Evolutionary conservation across 768 basidiomycete species (phyloP).

Genomic region (Suillus americanus): DNA sequence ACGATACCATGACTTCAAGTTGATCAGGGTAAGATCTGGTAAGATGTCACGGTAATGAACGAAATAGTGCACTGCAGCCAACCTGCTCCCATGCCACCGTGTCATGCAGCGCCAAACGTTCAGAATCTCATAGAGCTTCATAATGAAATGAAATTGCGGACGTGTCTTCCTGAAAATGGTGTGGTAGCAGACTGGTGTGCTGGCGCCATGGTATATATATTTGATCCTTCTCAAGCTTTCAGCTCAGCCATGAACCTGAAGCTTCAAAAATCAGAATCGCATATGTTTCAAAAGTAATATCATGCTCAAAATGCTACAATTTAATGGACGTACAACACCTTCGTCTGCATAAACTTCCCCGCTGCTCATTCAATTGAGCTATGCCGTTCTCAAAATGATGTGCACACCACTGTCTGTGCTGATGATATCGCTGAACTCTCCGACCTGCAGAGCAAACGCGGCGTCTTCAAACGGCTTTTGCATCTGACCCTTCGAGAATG

Average conservation of each 20-base stretch:
- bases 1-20: not conserved
- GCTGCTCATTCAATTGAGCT: conserved; percentile 11
- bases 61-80: not conserved
- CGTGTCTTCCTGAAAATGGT: not conserved
- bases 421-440: conserved; percentile 79
- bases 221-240: not conserved
- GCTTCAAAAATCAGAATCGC: not conserved
- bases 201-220: not conserved
- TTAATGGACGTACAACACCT: conserved; percentile 1
- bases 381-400: conserved; percentile 84
- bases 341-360: not conserved
- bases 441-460: conserved; percentile 67
- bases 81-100: not conserved
- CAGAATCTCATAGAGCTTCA: not conserved
- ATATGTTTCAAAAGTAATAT: not conserved
- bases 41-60: not conserved
- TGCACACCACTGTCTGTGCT: conserved; percentile 95
- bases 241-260: not conserved
- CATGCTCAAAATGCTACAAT: conserved; percentile 2
- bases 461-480: conserved; percentile 97
- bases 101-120: not conserved
- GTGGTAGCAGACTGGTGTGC: not conserved
- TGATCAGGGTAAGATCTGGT: not conserved
- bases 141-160: not conserved
- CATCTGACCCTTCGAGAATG: conserved; percentile 88